Conservation (phyloP, 805 yeast species). For the Wickerhamomyces silvicola region DNA sequence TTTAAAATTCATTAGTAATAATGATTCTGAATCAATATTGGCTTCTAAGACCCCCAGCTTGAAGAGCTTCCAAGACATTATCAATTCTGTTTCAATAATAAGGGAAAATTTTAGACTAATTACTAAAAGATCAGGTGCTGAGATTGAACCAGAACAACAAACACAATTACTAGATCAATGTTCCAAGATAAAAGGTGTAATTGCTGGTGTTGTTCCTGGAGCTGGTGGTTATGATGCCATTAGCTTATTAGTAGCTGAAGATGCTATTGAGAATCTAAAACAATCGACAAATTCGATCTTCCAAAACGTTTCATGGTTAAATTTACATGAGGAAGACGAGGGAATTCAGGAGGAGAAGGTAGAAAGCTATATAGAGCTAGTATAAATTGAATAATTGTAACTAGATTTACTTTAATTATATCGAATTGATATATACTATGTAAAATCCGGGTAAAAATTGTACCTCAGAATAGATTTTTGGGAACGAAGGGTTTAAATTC, state of each 20-base stretch:
- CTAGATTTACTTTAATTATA: too few relatives aligned
- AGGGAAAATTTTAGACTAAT: constrained; percentile 53
- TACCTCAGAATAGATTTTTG: too few relatives aligned
- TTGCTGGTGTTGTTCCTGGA: constrained; percentile 98
- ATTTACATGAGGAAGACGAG: constrained; percentile 51
- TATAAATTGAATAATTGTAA: too few relatives aligned
- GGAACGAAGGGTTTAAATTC: too few relatives aligned
- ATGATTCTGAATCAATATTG: constrained; percentile 7
- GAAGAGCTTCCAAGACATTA: constrained; percentile 28
- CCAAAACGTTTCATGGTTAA: constrained; percentile 56
- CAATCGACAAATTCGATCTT: constrained; percentile 28
- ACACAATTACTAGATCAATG: constrained; percentile 61
- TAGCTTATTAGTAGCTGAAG: constrained; percentile 55
- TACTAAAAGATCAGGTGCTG: constrained; percentile 66
- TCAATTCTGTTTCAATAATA: constrained; percentile 39
- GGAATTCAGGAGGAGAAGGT: constrained; percentile 51
- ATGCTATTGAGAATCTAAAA: constrained; percentile 30
- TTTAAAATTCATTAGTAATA: constrained; percentile 13
- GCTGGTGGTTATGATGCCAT: constrained; percentile 98
- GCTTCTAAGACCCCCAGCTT: constrained; percentile 1
- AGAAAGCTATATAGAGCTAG: constrained; percentile 18
- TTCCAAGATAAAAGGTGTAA: constrained; percentile 56
- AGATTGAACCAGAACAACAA: constrained; percentile 81
- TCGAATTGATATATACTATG: background rate
- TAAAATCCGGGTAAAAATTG: too few relatives aligned